Evolutionary conservation across 495 filamentous ascomycete species (phyloP).

Genomic region (Annulohypoxylon maeteangense): DNA sequence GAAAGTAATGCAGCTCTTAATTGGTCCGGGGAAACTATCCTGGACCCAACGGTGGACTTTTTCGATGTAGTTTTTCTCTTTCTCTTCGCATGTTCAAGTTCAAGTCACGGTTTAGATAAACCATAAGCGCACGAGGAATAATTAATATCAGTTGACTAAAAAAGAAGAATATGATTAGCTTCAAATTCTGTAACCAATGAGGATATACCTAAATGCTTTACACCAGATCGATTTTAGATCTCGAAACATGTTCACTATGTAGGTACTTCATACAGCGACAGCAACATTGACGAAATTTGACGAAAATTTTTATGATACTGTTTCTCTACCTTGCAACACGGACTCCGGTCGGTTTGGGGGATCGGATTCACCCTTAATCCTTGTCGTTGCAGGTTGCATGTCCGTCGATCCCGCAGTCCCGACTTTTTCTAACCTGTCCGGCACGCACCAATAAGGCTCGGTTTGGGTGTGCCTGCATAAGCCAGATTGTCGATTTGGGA

Average conservation of each 20-base stretch:
- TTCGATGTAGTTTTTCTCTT: constrained; percentile 8
- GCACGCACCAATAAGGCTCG: constrained; percentile 31
- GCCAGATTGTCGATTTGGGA: constrained; percentile 40
- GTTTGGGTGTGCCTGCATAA: constrained; percentile 42
- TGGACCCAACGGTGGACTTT: constrained; percentile 2
- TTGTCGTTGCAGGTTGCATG: constrained; percentile 38
- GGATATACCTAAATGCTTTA: background rate
- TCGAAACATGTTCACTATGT: constrained; percentile 28
- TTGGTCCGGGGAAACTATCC: constrained; percentile 30
- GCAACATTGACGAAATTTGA: constrained; percentile 36
- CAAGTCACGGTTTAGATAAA: constrained; percentile 4
- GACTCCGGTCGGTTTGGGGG: constrained; percentile 36
- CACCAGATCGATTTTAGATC: background rate
- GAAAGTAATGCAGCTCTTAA: constrained; percentile 29
- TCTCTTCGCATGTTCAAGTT: constrained; percentile 8
- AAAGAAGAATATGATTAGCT: background rate
- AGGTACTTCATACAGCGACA: too few relatives aligned
- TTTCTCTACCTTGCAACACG: constrained; percentile 27
- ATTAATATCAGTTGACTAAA: constrained; percentile 11
- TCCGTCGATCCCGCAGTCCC: constrained; percentile 44
- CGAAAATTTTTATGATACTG: constrained; percentile 32
- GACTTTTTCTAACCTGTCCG: constrained; percentile 26
- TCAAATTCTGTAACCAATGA: background rate
- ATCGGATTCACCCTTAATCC: constrained; percentile 39
- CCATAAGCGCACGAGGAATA: constrained; percentile 4